Percentiles rank a stretch among this genome's conserved stretches.
Evolutionary conservation across 495 filamentous ascomycete genomes (phyloP).

Genomic region (Trichoderma parareesei): DNA sequence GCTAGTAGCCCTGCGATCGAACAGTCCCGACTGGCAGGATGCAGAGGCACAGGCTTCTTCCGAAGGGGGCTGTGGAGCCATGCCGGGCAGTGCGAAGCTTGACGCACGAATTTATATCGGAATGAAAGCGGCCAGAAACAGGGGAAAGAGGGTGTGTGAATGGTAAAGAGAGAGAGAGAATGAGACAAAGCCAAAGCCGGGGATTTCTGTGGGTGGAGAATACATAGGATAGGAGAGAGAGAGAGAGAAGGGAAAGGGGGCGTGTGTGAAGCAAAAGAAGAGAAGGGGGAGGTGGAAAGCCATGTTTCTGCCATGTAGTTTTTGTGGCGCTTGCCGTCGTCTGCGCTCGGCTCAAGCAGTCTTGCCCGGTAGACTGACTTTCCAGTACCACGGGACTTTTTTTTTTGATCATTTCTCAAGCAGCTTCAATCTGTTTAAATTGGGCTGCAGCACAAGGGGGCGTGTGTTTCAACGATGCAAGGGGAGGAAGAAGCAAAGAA

Average conservation of each 20-base stretch:
- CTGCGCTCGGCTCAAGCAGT: constrained; percentile 3
- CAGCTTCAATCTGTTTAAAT: neutral
- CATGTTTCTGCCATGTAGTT: neutral
- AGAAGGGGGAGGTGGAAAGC: neutral
- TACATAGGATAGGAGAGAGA: neutral
- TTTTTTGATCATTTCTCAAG: neutral
- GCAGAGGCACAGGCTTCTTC: neutral
- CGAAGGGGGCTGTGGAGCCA: neutral
- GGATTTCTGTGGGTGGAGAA: neutral
- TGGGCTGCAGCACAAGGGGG: neutral
- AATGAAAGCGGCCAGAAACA: neutral
- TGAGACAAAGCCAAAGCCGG: neutral
- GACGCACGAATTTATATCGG: constrained; percentile 7
- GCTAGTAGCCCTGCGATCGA: constrained; percentile 20
- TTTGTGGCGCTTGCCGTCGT: constrained; percentile 1
- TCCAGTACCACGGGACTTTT: neutral
- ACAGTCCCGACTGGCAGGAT: constrained; percentile 10
- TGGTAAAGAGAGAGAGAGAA: neutral
- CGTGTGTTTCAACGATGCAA: neutral
- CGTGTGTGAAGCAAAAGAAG: neutral
- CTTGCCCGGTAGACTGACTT: too few relatives aligned
- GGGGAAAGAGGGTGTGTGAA: neutral
- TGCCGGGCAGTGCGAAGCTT: constrained; percentile 9
- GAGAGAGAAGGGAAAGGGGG: neutral
- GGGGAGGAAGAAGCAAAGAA: neutral